These are phyloP conservation scores for Diaporthe longicolla DNA, from an alignment of 2,329 filamentous ascomycete genomes.

Conservation along the genomic window DNA sequence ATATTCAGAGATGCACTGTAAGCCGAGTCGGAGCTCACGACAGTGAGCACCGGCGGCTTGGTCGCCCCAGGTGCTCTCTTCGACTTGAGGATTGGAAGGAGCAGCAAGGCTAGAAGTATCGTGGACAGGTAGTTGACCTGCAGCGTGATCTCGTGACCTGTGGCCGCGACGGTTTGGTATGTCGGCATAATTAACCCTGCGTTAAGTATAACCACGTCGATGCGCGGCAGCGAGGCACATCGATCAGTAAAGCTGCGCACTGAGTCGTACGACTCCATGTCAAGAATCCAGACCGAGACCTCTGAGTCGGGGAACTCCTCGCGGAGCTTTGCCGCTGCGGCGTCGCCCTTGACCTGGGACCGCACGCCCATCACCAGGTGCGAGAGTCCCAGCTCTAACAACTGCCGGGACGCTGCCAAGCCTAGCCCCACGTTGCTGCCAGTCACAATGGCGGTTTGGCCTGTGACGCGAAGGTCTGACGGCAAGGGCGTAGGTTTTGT, in stretches of 20 bases:
- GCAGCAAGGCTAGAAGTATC: slow-evolving; percentile 42
- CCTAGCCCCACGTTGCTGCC: slow-evolving; percentile 61
- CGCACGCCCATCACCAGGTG: slow-evolving; percentile 59
- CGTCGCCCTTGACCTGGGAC: slow-evolving; percentile 49
- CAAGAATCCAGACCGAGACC: slow-evolving; percentile 33
- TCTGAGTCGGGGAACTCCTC: not conserved
- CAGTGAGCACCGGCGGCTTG: not conserved
- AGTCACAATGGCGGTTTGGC: slow-evolving; percentile 56
- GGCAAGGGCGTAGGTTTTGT: not conserved
- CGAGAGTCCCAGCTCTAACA: slow-evolving; percentile 52
- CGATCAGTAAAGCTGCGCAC: slow-evolving; percentile 43
- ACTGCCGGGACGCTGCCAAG: slow-evolving; percentile 55
- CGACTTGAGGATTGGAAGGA: slow-evolving; percentile 44
- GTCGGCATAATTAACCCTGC: slow-evolving; percentile 45
- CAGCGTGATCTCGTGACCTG: slow-evolving; percentile 43
- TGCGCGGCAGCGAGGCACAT: slow-evolving; percentile 49
- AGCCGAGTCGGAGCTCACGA: not conserved
- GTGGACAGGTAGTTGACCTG: slow-evolving; percentile 47
- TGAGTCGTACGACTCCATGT: slow-evolving; percentile 36
- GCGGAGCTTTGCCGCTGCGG: slow-evolving; percentile 41
- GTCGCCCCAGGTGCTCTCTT: slow-evolving; percentile 1
- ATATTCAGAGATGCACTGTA: slow-evolving; percentile 4
- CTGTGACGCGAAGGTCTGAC: not conserved
- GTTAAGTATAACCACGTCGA: slow-evolving; percentile 59
- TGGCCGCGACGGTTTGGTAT: not conserved